Evolutionary conservation across 495 filamentous ascomycete genomes (phyloP).

Genomic region (Alectoria sarmentosa): DNA sequence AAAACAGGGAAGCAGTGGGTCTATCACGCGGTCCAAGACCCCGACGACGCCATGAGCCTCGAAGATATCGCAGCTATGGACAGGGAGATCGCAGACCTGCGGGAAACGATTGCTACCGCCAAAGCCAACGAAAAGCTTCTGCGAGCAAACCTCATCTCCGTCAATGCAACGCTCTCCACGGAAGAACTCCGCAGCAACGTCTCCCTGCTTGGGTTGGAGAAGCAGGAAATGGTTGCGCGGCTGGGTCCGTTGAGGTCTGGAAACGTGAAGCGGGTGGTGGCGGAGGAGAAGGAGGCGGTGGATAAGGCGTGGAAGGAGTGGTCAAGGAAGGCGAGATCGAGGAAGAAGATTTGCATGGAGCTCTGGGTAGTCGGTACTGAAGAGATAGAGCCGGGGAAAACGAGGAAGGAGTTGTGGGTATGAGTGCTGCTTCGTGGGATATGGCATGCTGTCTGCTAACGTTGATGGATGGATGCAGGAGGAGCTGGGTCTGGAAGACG

Average conservation of each 20-base stretch:
- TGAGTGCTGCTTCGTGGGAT: constrained; percentile 15
- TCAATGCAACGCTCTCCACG: constrained; percentile 46
- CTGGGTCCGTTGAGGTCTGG: constrained; percentile 37
- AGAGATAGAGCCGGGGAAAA: constrained; percentile 41
- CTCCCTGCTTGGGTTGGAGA: constrained; percentile 40
- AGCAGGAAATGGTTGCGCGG: constrained; percentile 34
- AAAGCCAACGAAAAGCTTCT: constrained; percentile 47
- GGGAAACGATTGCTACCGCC: constrained; percentile 40
- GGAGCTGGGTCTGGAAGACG: constrained; percentile 38
- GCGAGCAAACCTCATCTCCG: constrained; percentile 39
- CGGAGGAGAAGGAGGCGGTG: constrained; percentile 41
- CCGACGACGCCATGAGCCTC: constrained; percentile 38
- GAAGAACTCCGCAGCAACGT: constrained; percentile 44
- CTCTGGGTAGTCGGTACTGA: constrained; percentile 46
- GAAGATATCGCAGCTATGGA: constrained; percentile 43
- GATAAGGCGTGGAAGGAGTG: constrained; percentile 47
- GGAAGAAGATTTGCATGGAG: constrained; percentile 47
- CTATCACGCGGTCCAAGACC: constrained; percentile 53
- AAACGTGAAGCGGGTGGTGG: constrained; percentile 37
- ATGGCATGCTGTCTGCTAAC: constrained; percentile 3
- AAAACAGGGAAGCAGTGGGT: constrained; percentile 53
- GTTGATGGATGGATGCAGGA: constrained; percentile 29
- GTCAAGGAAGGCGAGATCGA: constrained; percentile 37
- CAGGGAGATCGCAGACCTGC: constrained; percentile 43
- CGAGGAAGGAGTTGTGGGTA: constrained; percentile 46